These are phyloP conservation scores for Handroanthus guayacan DNA, from an alignment of 257 asterid genomes.

Conservation along the genomic window DNA sequence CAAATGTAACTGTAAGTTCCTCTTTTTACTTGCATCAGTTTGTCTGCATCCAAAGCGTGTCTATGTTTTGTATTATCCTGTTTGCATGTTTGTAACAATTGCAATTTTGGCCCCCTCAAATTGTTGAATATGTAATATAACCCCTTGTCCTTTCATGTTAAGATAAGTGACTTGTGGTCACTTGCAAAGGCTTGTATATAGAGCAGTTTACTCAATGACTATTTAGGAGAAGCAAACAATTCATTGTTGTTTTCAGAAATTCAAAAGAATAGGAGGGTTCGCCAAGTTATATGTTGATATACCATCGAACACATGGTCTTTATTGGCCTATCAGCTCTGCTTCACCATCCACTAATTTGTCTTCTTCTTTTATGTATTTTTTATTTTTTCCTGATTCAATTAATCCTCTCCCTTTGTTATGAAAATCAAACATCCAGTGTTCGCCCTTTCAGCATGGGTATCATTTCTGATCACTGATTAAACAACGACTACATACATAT, in stretches of 20 bases:
- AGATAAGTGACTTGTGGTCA: not conserved
- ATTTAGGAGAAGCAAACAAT: not conserved
- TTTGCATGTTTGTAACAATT: constrained; percentile 17
- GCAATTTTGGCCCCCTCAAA: not conserved
- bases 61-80: not conserved
- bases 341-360: not conserved
- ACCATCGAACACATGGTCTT: not conserved
- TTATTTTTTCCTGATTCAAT: not conserved
- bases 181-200: not conserved
- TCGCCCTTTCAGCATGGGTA: constrained; percentile 3
- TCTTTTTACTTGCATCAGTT: constrained; percentile 18
- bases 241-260: not conserved
- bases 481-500: not conserved
- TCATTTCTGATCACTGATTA: not conserved
- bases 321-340: constrained; percentile 6
- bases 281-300: too few relatives aligned
- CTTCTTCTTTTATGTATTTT: not conserved
- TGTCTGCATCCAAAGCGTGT: not conserved
- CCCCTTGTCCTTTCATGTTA: not conserved
- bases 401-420: not conserved
- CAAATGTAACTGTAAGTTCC: constrained; percentile 89
- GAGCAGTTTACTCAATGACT: not conserved
- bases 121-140: constrained; percentile 8
- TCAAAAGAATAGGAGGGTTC: too few relatives aligned
- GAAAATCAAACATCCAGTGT: not conserved